phyloP scores from a whole-genome alignment of 2,329 filamentous ascomycete species.

The Aspergillus novoparasiticus region DNA sequence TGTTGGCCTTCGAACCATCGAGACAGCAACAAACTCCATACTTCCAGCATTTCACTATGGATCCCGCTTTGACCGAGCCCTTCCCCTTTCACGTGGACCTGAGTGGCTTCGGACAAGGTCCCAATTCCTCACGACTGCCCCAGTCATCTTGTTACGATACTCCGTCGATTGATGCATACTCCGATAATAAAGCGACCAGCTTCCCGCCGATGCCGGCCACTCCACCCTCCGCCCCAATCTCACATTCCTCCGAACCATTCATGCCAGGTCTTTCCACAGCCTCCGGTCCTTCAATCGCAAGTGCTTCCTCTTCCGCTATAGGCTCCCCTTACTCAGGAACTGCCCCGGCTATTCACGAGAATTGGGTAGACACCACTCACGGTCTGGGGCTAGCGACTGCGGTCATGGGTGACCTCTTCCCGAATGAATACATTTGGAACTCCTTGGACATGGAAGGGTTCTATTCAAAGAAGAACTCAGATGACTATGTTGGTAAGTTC shows the following conservation, averaged over 20 bases:
- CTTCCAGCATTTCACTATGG: constrained; percentile 36
- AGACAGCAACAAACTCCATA: constrained; percentile 34
- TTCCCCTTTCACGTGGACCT: constrained; percentile 34
- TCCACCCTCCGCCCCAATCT: constrained; percentile 34
- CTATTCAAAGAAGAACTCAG: constrained; percentile 47
- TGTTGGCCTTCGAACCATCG: constrained; percentile 38
- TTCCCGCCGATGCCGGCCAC: constrained; percentile 36
- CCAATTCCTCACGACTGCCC: constrained; percentile 23
- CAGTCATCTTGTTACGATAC: constrained; percentile 34
- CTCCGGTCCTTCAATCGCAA: constrained; percentile 60
- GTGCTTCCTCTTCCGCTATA: constrained; percentile 66
- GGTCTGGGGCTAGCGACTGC: constrained; percentile 66
- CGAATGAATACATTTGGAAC: constrained; percentile 53
- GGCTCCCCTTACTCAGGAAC: constrained; percentile 68
- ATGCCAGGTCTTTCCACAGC: constrained; percentile 64
- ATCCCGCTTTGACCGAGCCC: constrained; percentile 34
- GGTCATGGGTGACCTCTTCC: constrained; percentile 62
- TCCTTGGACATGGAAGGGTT: constrained; percentile 48
- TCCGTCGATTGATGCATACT: constrained; percentile 25
- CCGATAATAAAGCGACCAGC: constrained; percentile 29
- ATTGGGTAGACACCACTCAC: constrained; percentile 58
- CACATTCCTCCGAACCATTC: constrained; percentile 40
- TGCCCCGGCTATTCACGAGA: constrained; percentile 60
- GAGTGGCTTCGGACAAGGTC: constrained; percentile 24
- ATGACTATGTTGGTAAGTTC: constrained; percentile 37